Percentiles rank a stretch among this genome's conserved stretches.
Evolutionary conservation across 306 rosid genomes (phyloP).

Genomic region (Rosa multiflora): DNA sequence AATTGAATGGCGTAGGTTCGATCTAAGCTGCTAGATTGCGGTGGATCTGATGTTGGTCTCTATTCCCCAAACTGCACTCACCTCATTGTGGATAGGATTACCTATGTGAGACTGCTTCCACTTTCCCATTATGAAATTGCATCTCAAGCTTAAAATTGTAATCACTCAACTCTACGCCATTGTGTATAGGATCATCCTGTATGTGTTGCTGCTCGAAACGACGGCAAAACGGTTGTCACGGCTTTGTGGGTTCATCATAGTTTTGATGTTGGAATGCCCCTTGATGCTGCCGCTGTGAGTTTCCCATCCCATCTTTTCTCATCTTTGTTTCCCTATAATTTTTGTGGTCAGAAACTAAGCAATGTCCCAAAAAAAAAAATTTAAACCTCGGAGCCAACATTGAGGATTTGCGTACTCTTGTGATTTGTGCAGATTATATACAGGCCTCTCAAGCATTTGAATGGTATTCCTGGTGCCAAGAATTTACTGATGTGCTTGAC

Average conservation of each 20-base stretch:
- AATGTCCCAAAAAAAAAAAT: neutral
- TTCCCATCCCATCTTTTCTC: neutral
- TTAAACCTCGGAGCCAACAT: too few species aligned
- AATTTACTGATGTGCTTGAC: slow-evolving; percentile 71
- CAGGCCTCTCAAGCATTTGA: slow-evolving; percentile 65
- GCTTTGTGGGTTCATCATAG: slow-evolving; percentile 85
- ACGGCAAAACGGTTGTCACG: slow-evolving; percentile 71
- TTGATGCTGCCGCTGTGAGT: slow-evolving; percentile 67
- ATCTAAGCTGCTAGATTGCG: slow-evolving; percentile 65
- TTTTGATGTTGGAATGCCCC: slow-evolving; percentile 62
- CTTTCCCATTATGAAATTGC: neutral
- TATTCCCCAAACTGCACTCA: slow-evolving; percentile 66
- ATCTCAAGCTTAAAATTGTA: neutral
- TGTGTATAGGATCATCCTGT: slow-evolving; percentile 63
- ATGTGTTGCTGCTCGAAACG: slow-evolving; percentile 73
- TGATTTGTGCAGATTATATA: slow-evolving; percentile 63
- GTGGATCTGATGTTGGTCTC: slow-evolving; percentile 67
- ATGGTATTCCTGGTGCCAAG: slow-evolving; percentile 77
- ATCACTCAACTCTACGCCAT: neutral
- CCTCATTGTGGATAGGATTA: slow-evolving; percentile 64
- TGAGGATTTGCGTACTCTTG: neutral
- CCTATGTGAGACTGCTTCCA: slow-evolving; percentile 36
- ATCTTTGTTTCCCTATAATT: neutral
- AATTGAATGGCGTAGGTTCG: slow-evolving; percentile 48
- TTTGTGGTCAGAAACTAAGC: neutral